Base-by-base conservation (phyloP, 2,329 filamentous ascomycete genomes). In the Exophiala sideris region DNA sequence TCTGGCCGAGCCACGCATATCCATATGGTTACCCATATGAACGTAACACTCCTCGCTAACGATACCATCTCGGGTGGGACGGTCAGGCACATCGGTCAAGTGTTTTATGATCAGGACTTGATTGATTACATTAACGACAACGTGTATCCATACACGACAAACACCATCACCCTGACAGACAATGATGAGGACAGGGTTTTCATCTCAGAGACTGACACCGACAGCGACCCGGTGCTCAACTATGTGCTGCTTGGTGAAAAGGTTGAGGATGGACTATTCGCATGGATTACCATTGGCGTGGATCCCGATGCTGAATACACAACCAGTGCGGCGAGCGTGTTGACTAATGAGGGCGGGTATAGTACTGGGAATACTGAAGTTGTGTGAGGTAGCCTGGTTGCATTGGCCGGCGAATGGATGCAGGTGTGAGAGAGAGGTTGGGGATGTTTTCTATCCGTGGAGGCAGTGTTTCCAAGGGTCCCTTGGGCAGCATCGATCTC, bases 21-120 rank as follows among this genome's bases (percentile, higher is more conserved):
- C 38, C 69, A 70, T 50, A 62, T 72, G 6, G 61, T 71, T 33
- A 65, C 68, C 8, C 70, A 71, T 62, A 48, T 34, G 16, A 67
- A 66, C 9, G 41, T n/a, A 36, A 58, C 42, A 2, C 64, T 74
- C 5, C 70, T 75, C 42, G 14, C 14, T 29, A 32, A 46, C 5
- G 46, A 53, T 21, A 60, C 71, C 44, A 82, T 78, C 64, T 79
- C 77, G 50, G 79, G 80, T 53, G 75, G 81, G 57, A 73, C 70
- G 47, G 75, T 80, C 53, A 76, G 79, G 6, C 83, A 87, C 69
- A 75, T 86, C 36, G 83, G 84, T 14, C 84, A 88, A 66, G 65
- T 84, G 47, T 87, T 83, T 75, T 83, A 83, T 52, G 82, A 87
- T 66, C 79, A 85, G 65, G 72, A 74, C 58, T 76, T 87, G 8